Evolutionary conservation across 257 asterid species (phyloP), one percentile per base, ranked within the genome.

Genomic region (Przewalskia tangutica): DNA sequence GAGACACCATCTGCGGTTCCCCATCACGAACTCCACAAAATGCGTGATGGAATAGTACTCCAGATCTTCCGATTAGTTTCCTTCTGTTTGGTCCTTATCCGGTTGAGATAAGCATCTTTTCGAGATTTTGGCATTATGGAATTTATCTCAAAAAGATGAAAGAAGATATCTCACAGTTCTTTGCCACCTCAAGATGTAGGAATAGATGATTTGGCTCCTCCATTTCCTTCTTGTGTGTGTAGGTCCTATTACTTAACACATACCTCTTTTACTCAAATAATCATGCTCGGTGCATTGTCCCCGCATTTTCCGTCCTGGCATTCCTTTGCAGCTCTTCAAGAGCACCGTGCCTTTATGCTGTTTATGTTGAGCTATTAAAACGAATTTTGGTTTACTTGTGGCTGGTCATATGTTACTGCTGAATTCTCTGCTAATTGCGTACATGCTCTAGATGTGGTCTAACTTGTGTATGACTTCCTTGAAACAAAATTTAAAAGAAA

Each of bases 221-320:
- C 32, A 18, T 58, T 58, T 58, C 65, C 65, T 58, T 58, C 34
- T 18, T 12, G 5, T 18, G 5, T 18, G 13, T 18, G 65, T 18
- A 23, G 67, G 71, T 64, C 46, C 44, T 32, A 13, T 64, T 5
- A 32, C 71, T 10, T 27, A 5, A 6, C 42, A 13, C 14, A 34
- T 64, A 5, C n/a, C 46, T 64, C 44, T 7, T 64, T 63, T 63
- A 3, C 44, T 17, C 44, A 63, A 64, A 12, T 32, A 32, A 27
- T 32, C 46, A 27, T 27, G 32, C 32, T 27, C 32, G 32, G 32
- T 14, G 79, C 88, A 85, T 83, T 64, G 87, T 84, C 80, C 60
- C 40, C 46, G 81, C 73, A 14, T 32, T 65, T 65, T 71, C 77
- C 81, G 81, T 86, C 48, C 8, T 40, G 82, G 80, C 84, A 73